Base-by-base conservation (phyloP, 768 basidiomycete genomes). In the Kwoniella bestiolae region DNA sequence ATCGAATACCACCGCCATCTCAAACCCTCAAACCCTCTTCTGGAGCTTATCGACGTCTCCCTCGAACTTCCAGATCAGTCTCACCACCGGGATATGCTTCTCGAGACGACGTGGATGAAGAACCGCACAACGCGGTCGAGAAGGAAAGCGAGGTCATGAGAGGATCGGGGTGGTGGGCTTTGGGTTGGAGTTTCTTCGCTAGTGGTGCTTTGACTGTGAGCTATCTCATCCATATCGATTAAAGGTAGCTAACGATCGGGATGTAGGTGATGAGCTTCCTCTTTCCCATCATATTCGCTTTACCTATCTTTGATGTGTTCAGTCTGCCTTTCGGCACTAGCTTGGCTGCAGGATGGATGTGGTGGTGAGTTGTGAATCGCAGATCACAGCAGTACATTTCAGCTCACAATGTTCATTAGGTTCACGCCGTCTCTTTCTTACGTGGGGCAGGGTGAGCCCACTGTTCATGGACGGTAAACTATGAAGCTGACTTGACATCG, bases 381-480 rank as follows among this genome's bases (percentile, higher is more conserved):
- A 32, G 38, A 14, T 45, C 23, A 14, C 32, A 46, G 38, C 32
- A 25, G 18, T 25, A 60, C 21, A 29, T 29, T 32, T 52, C 26
- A 38, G 53, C 52, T 50, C 18, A 50, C 41, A 21, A 29, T 25
- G 1, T 3, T 50, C 5, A 25, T 14, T 66, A 80, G 80, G 44
- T 94, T 96, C 75, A 90, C 92, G 0, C 94, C 93, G 1, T 92
- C 90, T 79, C 82, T 95, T 25, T 91, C 91, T 0, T 97, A 96
- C 75, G 88, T 96, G 41, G 94, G 94, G 1, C 92, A 95, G 86
- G 94, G 91, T 88, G 56, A 38, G 70, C 16, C n/a, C n/a, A n/a
- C n/a, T n/a, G n/a, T n/a, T n/a, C n/a, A n/a, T n/a, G n/a, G n/a
- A n/a, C n/a, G n/a, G n/a, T 18, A 29, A 28, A n/a, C 18, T 6